These are phyloP conservation scores for Phyllosticta capitalensis DNA, from an alignment of 2,329 filamentous ascomycete species.

Conservation along the genomic window DNA sequence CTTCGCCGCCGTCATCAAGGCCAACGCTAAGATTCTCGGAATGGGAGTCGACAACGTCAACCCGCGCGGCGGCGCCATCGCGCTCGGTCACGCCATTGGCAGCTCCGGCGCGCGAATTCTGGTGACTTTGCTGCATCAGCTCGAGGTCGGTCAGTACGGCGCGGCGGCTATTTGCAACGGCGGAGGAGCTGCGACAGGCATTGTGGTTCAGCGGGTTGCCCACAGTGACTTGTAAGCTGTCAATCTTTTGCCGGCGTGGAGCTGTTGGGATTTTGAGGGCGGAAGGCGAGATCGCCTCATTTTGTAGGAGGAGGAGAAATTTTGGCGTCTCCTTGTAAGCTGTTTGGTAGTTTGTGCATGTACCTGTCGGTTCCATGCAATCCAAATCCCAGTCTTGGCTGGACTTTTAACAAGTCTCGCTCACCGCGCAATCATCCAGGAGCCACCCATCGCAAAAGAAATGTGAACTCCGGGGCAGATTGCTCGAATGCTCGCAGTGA, in stretches of 20 bases:
- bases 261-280: no score
- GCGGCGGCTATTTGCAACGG: conserved; percentile 96
- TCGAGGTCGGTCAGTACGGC: conserved; percentile 87
- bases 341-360: no score
- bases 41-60: conserved; percentile 75
- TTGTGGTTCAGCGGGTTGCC: conserved; percentile 76
- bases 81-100: conserved; percentile 81
- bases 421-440: no score
- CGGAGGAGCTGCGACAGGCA: conserved; percentile 80
- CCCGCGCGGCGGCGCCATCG: conserved; percentile 81
- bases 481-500: no score
- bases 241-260: no score
- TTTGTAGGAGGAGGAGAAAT: no score
- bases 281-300: neutral
- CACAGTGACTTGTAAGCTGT: conserved; percentile 22
- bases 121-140: conserved; percentile 80
- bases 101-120: conserved; percentile 90
- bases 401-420: no score
- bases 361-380: no score
- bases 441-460: no score
- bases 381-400: no score
- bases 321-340: no score
- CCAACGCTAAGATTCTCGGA: conserved; percentile 85
- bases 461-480: no score
- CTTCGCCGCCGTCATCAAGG: conserved; percentile 90